Conservation (phyloP, 2,329 filamentous ascomycete genomes). For the Ceratocystis huliohia region DNA sequence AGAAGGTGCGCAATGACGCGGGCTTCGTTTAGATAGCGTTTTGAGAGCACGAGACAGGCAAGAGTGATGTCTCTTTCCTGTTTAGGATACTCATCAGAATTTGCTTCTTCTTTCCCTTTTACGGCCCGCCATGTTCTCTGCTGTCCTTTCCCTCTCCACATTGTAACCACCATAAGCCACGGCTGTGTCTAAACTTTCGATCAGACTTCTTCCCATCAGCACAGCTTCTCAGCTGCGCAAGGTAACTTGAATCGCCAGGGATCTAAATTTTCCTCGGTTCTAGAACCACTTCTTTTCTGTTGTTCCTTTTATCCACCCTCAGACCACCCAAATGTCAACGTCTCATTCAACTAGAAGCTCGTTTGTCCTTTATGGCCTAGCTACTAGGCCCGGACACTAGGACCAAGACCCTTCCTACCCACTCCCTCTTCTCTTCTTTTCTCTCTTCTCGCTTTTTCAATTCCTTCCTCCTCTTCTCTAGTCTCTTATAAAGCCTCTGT, state of each 20-base stretch:
- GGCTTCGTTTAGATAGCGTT: background rate
- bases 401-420: background rate
- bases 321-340: background rate
- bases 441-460: background rate
- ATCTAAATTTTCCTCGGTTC: constrained; percentile 2
- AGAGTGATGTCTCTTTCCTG: background rate
- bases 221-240: background rate
- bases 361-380: background rate
- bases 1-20: background rate
- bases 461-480: background rate
- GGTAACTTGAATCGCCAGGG: background rate
- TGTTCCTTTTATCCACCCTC: constrained; percentile 8
- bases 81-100: background rate
- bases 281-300: constrained; percentile 1
- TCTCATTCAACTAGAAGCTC: background rate
- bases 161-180: background rate
- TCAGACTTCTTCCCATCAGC: background rate
- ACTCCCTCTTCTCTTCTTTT: constrained; percentile 3
- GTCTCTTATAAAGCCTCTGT: background rate
- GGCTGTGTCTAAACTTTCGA: background rate
- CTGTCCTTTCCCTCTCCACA: background rate
- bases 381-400: background rate
- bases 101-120: background rate
- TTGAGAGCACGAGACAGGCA: background rate
- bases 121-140: background rate